These are phyloP conservation scores for Phragmites australis DNA, from an alignment of 176 grass and related monocot species.

Conservation along the genomic window DNA sequence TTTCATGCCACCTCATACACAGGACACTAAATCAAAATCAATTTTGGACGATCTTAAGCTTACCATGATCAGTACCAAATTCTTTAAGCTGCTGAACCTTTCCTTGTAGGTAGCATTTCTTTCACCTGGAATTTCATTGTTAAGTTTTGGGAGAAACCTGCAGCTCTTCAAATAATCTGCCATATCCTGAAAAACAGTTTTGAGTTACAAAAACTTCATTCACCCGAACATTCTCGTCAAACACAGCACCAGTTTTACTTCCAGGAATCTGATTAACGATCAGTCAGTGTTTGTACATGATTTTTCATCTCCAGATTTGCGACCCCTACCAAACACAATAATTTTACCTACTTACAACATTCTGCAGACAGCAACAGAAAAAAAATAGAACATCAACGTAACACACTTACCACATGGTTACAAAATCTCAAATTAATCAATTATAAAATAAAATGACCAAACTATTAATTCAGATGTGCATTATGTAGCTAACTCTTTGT, in stretches of 20 bases:
- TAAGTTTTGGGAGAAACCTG: constrained; percentile 92
- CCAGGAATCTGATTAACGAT: background rate
- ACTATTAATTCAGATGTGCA: background rate
- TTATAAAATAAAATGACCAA: background rate
- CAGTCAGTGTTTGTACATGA: background rate
- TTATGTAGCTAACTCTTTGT: background rate
- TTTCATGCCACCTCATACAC: background rate
- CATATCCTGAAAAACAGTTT: constrained; percentile 61
- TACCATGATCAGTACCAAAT: constrained; percentile 96
- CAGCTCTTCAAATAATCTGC: constrained; percentile 79
- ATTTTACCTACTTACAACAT: background rate
- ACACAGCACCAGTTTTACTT: constrained; percentile 3
- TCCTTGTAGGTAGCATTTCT: constrained; percentile 94
- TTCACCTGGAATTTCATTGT: constrained; percentile 75
- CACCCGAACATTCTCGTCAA: background rate
- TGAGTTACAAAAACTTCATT: background rate
- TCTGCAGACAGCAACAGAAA: background rate
- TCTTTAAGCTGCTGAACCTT: constrained; percentile 81
- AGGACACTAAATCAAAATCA: background rate
- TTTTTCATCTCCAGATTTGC: background rate
- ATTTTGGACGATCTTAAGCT: constrained; percentile 34
- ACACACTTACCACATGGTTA: constrained; percentile 20
- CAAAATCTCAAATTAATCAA: constrained; percentile 1
- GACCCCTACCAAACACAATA: background rate
- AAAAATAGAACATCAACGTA: constrained; percentile 20